Evolutionary conservation across 345 rosid genomes (phyloP).

Genomic region (Dipteronia sinensis): DNA sequence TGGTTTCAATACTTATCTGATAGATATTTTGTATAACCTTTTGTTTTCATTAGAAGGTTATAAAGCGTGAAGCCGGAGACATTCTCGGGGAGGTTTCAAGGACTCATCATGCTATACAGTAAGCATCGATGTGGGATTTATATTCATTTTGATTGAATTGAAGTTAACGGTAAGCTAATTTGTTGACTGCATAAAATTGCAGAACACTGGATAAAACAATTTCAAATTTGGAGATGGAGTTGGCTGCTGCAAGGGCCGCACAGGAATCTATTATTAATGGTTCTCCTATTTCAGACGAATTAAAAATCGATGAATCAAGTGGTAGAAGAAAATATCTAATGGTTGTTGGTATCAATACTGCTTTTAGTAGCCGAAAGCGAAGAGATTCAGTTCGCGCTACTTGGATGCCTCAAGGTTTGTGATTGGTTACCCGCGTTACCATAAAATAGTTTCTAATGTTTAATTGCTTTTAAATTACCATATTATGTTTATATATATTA

Average conservation of each 20-base stretch:
- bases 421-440: constrained; percentile 9
- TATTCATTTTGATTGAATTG: constrained; percentile 1
- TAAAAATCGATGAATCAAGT: constrained; percentile 45
- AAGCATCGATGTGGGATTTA: constrained; percentile 23
- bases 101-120: constrained; percentile 81
- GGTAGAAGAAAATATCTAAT: constrained; percentile 71
- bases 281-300: constrained; percentile 69
- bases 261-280: constrained; percentile 84
- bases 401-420: constrained; percentile 97
- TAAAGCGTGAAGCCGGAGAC: constrained; percentile 56
- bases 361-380: constrained; percentile 92
- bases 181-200: constrained; percentile 20
- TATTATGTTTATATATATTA: not conserved
- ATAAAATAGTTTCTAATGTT: not conserved
- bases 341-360: constrained; percentile 93
- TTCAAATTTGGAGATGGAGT: constrained; percentile 77
- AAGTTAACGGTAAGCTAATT: constrained; percentile 17
- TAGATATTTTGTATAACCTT: constrained; percentile 1
- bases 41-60: constrained; percentile 43
- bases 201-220: constrained; percentile 84
- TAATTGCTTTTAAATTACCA: not conserved
- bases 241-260: constrained; percentile 82
- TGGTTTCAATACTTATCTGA: constrained; percentile 6
- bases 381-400: constrained; percentile 94
- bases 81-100: constrained; percentile 67